A percentile compares a stretch with the other conserved stretches of the same genome.
phyloP scores from a whole-genome alignment of 1,139 yeast species.

The Diutina ranongensis region DNA sequence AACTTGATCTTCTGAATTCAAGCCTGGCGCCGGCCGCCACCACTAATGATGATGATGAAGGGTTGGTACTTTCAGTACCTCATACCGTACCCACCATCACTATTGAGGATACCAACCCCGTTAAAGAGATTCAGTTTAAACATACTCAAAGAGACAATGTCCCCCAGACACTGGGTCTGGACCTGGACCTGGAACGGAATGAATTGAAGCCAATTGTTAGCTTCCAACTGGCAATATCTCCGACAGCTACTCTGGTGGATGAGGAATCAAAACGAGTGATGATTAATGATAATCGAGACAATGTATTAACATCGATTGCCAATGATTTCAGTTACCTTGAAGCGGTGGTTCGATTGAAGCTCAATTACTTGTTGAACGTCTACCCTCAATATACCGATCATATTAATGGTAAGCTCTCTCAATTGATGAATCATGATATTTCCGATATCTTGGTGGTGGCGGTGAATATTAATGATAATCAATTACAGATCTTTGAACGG shows the following conservation, averaged over 20 bases:
- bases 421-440: neutral
- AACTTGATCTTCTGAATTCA: neutral
- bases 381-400: constrained; percentile 1
- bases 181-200: neutral
- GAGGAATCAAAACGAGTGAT: neutral
- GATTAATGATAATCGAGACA: neutral
- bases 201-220: neutral
- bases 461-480: constrained; percentile 5
- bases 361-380: constrained; percentile 1
- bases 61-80: neutral
- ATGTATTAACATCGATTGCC: neutral
- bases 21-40: neutral
- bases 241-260: neutral
- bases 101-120: neutral
- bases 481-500: neutral
- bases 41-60: neutral
- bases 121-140: neutral
- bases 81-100: neutral
- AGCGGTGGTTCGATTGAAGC: neutral
- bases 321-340: neutral
- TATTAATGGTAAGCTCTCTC: neutral
- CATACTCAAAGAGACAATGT: neutral
- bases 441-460: neutral
- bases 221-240: neutral
- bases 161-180: neutral